phyloP scores from a whole-genome alignment of 225 moss, liverwort and hornwort species.

The Neckera pumila region DNA sequence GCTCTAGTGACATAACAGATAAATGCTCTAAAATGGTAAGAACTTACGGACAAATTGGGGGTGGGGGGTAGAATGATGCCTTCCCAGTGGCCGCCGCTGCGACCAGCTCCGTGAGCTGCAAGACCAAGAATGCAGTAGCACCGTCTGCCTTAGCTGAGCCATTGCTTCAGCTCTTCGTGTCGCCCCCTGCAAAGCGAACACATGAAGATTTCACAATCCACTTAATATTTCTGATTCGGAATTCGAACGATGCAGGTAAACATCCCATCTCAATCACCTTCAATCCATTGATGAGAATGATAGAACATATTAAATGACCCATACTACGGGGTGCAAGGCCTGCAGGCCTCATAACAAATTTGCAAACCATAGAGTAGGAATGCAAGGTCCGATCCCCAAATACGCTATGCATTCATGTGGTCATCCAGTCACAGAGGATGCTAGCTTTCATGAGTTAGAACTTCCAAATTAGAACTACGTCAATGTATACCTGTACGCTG shows the following conservation, averaged over 20 bases:
- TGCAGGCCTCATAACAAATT: neutral
- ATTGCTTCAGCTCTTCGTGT: neutral
- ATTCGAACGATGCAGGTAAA: neutral
- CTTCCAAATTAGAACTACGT: neutral
- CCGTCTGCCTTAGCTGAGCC: neutral
- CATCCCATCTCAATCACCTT: neutral
- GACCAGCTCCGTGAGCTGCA: neutral
- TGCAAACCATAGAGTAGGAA: no score
- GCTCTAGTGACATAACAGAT: neutral
- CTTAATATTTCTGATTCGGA: neutral
- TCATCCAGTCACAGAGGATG: neutral
- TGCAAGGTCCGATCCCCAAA: neutral
- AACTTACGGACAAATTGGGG: neutral
- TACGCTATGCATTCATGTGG: neutral
- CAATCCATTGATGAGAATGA: neutral
- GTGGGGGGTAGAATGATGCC: conserved; percentile 1
- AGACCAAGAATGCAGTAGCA: neutral
- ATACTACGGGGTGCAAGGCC: neutral
- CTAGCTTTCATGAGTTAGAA: no score
- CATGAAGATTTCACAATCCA: neutral
- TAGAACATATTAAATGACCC: neutral
- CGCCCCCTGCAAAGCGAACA: neutral
- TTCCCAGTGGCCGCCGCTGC: neutral
- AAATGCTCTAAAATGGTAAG: neutral
- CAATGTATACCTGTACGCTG: neutral